Conservation (phyloP, 257 asterid genomes). For the Solanum sejunctum region DNA sequence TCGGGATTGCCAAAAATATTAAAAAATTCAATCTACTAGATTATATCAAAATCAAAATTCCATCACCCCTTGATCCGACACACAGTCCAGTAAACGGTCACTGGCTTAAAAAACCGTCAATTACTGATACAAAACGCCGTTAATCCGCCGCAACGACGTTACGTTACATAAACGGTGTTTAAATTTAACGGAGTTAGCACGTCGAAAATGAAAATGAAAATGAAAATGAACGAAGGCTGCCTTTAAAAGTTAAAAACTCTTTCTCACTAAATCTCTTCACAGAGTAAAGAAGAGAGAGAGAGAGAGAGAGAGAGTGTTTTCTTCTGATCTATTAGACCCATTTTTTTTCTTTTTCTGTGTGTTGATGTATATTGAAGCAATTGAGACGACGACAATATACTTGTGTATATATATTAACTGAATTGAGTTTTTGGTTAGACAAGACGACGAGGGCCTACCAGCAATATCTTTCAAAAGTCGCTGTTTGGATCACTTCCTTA, state of each 20-base stretch:
- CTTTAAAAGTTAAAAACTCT: background rate
- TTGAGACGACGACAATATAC: background rate
- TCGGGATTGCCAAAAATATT: background rate
- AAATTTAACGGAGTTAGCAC: background rate
- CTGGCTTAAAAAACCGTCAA: background rate
- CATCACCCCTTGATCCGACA: background rate
- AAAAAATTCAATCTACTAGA: background rate
- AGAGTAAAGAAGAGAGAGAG: background rate
- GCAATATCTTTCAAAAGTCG: background rate
- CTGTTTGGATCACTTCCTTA: conserved; percentile 1
- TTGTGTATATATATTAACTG: background rate
- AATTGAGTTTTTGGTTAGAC: background rate
- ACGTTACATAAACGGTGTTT: background rate
- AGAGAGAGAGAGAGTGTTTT: background rate
- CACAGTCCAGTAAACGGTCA: background rate
- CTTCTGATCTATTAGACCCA: background rate
- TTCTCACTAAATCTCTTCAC: background rate
- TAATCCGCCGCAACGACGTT: background rate
- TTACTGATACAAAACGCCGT: background rate
- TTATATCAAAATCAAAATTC: background rate
- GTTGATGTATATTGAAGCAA: background rate
- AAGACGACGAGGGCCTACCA: conserved; percentile 3
- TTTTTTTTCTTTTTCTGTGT: background rate
- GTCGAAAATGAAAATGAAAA: background rate
- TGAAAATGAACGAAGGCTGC: background rate